Base-by-base conservation (phyloP, 805 yeast genomes). In the Debaryomyces hansenii region DNA sequence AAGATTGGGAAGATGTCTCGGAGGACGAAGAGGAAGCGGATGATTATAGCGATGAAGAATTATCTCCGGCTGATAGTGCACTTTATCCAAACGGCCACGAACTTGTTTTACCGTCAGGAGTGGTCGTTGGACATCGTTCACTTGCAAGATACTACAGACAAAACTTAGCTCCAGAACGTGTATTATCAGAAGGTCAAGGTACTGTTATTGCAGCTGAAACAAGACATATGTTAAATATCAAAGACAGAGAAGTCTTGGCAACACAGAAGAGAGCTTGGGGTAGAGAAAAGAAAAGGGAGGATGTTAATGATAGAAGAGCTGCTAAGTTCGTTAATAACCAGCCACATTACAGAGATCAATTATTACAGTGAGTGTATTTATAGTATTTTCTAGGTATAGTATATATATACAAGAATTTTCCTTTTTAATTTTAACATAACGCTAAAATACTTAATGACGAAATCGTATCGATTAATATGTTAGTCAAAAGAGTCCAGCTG, bases 301-400 rank as follows among this genome's bases (percentile, higher is more conserved):
- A 75, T 49, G 51, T 66, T 47, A 71, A 72, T 48, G 83, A 80
- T 52, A 66, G 81, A 70, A 70, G 83, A 51, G 87, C 88, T 27
- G 79, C 82, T 46, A 87, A 82, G 64, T 81, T 81, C 62, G 72
- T 83, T 63, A 94, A 92, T 67, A 79, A 82, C 75, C 96, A 92
- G 76, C 80, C 82, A 27, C 96, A 94, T 56, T 72, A 58, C 58
- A 69, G 78, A 50, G 77, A 72, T 52, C 75, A 61, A 46, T 62
- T 69, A 45, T 64, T 68, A 48, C 73, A 68, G 46, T 68, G 56
- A 40, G 14, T 37, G 20, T 31, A 8, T 29, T 12, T 11, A 15
- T 41, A 36, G 33, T 39, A 11, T 28, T 14, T 39, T 39, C 14
- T 14, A 15, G 35, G 27, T 18, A 6, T 2, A 35, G 5, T 35